These are phyloP conservation scores for Leptographium flavum DNA, from an alignment of 2,329 filamentous ascomycete genomes.

Conservation along the genomic window DNA sequence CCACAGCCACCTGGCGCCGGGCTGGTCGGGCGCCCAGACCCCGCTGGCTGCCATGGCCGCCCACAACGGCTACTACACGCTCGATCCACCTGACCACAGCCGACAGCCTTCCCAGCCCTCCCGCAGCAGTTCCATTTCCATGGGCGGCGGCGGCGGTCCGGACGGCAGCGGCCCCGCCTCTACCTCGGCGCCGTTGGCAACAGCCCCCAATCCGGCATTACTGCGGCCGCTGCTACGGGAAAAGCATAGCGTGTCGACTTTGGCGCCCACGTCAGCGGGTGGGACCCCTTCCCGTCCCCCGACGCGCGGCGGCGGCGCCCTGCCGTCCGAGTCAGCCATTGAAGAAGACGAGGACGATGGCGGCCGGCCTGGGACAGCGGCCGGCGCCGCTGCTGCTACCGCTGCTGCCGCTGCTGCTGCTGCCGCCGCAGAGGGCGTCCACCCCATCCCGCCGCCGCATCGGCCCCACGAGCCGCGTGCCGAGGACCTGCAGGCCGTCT, in stretches of 20 bases:
- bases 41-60: slow-evolving; percentile 68
- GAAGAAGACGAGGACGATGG: slow-evolving; percentile 22
- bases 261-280: slow-evolving; percentile 36
- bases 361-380: neutral
- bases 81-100: slow-evolving; percentile 8
- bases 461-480: slow-evolving; percentile 47
- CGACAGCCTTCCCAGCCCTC: slow-evolving; percentile 14
- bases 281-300: slow-evolving; percentile 36
- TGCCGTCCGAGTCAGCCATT: slow-evolving; percentile 21
- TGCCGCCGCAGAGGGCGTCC: neutral
- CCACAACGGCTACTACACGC: slow-evolving; percentile 18
- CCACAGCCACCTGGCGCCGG: slow-evolving; percentile 58
- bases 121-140: slow-evolving; percentile 18
- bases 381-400: neutral
- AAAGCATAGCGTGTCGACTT: slow-evolving; percentile 48
- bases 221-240: slow-evolving; percentile 28
- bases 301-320: slow-evolving; percentile 23
- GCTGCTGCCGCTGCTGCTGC: neutral
- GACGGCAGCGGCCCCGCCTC: slow-evolving; percentile 10
- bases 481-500: slow-evolving; percentile 86
- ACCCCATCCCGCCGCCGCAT: slow-evolving; percentile 7
- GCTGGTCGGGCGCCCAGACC: slow-evolving; percentile 62
- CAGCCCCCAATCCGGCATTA: slow-evolving; percentile 2
- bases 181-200: neutral
- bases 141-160: slow-evolving; percentile 14